Evolutionary conservation across 306 rosid species (phyloP).

Genomic region (Myrica gale): DNA sequence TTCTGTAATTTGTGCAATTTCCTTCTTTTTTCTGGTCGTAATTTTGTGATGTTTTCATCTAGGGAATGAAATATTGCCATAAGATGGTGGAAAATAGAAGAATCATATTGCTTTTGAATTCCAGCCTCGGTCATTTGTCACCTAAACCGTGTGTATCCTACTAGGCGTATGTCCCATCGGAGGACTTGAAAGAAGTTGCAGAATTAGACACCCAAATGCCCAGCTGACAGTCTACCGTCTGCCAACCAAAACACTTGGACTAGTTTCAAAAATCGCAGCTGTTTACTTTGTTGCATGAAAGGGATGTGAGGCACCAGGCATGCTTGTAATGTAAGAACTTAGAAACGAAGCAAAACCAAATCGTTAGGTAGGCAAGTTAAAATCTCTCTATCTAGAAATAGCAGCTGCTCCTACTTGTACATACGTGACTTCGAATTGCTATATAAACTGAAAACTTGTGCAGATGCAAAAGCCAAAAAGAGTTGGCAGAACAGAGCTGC

Average conservation of each 20-base stretch:
- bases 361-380: constrained; percentile 62
- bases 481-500: not conserved
- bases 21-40: not conserved
- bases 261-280: constrained; percentile 1
- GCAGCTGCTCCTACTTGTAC: constrained; percentile 2
- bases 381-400: constrained; percentile 47
- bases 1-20: not conserved
- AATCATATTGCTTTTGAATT: not conserved
- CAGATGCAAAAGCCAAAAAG: not conserved
- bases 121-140: constrained; percentile 1
- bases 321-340: constrained; percentile 56
- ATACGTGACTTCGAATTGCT: not conserved
- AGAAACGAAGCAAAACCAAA: constrained; percentile 53
- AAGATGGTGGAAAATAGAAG: not conserved
- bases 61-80: not conserved
- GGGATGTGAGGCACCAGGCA: constrained; percentile 26
- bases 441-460: constrained; percentile 15
- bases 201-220: not conserved
- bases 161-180: not conserved
- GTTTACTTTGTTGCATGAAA: constrained; percentile 18
- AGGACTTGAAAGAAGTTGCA: not conserved
- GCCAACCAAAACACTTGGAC: constrained; percentile 9
- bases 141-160: not conserved
- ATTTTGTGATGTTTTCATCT: too few relatives aligned
- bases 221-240: not conserved